Evolutionary conservation across 2,329 filamentous ascomycete species (phyloP).

Genomic region (Penicillium olsonii): DNA sequence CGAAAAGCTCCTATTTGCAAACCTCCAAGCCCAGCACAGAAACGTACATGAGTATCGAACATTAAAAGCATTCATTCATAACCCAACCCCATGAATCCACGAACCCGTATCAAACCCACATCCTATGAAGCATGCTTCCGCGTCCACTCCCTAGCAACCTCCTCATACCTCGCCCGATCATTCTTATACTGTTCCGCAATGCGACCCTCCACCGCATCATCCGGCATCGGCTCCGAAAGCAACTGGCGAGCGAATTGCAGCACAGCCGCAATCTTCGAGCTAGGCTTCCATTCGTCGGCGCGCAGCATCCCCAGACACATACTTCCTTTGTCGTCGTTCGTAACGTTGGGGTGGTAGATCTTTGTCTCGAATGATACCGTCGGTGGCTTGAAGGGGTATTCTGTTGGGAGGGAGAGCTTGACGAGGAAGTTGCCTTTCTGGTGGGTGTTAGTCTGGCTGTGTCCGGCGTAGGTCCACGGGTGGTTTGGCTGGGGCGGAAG

Average conservation of each 20-base stretch:
- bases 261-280: slow-evolving; percentile 72
- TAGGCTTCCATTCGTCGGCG: slow-evolving; percentile 88
- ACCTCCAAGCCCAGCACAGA: too few relatives aligned
- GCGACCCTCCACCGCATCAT: slow-evolving; percentile 82
- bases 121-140: slow-evolving; percentile 64
- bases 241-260: slow-evolving; percentile 75
- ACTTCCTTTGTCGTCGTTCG: slow-evolving; percentile 79
- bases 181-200: slow-evolving; percentile 83
- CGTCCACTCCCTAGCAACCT: slow-evolving; percentile 73
- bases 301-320: slow-evolving; percentile 86
- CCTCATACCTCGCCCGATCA: slow-evolving; percentile 69
- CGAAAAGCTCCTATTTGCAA: too few relatives aligned
- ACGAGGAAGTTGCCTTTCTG: slow-evolving; percentile 74
- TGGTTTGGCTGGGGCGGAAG: too few relatives aligned
- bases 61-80: too few relatives aligned
- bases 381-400: slow-evolving; percentile 91
- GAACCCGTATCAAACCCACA: too few relatives aligned
- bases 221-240: slow-evolving; percentile 77
- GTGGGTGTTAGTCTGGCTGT: slow-evolving; percentile 10
- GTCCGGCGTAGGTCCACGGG: too few relatives aligned
- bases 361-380: slow-evolving; percentile 78
- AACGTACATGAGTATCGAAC: too few relatives aligned
- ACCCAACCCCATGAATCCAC: too few relatives aligned
- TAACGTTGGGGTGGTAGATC: slow-evolving; percentile 94
- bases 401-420: slow-evolving; percentile 69